A percentile compares a stretch with the other conserved stretches of the same genome.
phyloP scores from a whole-genome alignment of 2,329 filamentous ascomycete species.

The Colletotrichum karsti region DNA sequence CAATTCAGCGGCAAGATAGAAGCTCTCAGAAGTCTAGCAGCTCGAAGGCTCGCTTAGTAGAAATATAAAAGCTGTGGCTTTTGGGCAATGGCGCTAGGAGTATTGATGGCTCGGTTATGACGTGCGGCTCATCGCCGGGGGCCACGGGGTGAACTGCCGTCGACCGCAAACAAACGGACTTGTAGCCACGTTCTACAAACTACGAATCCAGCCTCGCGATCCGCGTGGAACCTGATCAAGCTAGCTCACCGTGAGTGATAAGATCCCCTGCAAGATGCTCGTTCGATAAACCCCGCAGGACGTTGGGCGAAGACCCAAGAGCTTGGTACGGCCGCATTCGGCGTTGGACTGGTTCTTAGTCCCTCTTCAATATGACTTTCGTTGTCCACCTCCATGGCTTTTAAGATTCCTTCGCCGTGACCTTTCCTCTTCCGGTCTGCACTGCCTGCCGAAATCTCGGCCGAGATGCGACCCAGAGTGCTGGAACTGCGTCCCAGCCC shows the following conservation, averaged over 20 bases:
- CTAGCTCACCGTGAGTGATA: not conserved
- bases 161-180: not conserved
- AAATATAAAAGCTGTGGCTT: not conserved
- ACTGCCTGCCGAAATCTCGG: not conserved
- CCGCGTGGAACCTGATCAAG: not conserved
- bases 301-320: not conserved
- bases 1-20: not conserved
- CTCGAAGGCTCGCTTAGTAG: not conserved
- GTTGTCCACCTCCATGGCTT: not conserved
- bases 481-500: not conserved
- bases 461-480: not conserved
- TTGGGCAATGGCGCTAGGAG: not conserved
- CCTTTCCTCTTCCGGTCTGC: not conserved
- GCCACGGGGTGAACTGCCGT: not conserved
- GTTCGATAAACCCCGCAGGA: not conserved
- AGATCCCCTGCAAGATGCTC: not conserved
- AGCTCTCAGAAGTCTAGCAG: not conserved
- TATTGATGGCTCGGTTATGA: not conserved
- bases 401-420: not conserved
- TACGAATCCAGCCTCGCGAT: not conserved
- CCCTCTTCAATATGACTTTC: too few relatives aligned
- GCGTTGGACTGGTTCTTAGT: not conserved
- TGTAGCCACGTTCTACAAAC: not conserved
- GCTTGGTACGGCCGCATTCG: not conserved
- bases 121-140: not conserved